A percentile compares a stretch with the other conserved stretches of the same genome.
Evolutionary conservation across 2,329 filamentous ascomycete species (phyloP).

Genomic region (Aspergillus hortae): DNA sequence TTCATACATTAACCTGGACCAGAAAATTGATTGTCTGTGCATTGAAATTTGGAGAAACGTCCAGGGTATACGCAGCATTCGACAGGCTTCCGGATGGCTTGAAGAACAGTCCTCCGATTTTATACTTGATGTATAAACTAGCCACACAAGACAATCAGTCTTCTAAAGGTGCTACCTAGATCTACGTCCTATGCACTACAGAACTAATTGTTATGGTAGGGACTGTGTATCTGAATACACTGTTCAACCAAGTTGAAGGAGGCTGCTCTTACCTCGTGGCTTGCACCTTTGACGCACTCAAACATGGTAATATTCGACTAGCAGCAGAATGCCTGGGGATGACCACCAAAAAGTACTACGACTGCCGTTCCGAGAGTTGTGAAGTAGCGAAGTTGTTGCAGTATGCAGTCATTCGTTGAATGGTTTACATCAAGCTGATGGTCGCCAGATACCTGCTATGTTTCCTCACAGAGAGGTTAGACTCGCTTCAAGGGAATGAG

Average conservation of each 20-base stretch:
- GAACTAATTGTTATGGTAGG: constrained; percentile 43
- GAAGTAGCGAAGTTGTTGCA: constrained; percentile 63
- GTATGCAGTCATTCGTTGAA: constrained; percentile 40
- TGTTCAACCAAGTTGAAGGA: constrained; percentile 56
- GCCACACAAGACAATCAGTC: constrained; percentile 46
- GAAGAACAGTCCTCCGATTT: constrained; percentile 61
- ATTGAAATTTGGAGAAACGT: constrained; percentile 55
- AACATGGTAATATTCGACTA: constrained; percentile 58
- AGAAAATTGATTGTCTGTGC: constrained; percentile 74
- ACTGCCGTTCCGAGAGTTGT: constrained; percentile 45
- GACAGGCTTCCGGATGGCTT: constrained; percentile 56
- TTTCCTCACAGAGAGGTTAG: constrained; percentile 44
- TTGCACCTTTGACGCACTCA: constrained; percentile 73
- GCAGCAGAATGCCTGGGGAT: constrained; percentile 58
- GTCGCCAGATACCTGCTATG: constrained; percentile 40
- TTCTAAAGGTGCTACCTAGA: not conserved
- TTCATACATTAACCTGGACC: constrained; percentile 1
- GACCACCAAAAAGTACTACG: constrained; percentile 56
- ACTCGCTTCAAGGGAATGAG: constrained; percentile 23
- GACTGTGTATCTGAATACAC: constrained; percentile 54
- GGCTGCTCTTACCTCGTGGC: constrained; percentile 66
- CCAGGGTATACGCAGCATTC: constrained; percentile 55
- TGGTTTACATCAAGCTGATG: constrained; percentile 5
- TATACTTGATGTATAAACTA: constrained; percentile 72
- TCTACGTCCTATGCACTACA: not conserved